phyloP scores from a whole-genome alignment of 202 grass and related monocot genomes.

The Elaeis oleifera region DNA sequence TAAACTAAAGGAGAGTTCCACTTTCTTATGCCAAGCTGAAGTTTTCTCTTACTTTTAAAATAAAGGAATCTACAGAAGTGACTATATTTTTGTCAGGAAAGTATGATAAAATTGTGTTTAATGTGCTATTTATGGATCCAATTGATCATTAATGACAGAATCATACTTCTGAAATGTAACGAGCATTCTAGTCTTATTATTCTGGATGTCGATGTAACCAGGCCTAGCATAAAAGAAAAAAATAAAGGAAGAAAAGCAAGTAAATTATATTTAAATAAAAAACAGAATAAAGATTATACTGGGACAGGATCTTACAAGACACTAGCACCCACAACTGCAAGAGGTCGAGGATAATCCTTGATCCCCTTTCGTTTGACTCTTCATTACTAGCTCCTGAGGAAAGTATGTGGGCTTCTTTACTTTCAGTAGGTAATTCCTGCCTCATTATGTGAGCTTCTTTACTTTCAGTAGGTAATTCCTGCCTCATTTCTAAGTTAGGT shows the following conservation, averaged over 20 bases:
- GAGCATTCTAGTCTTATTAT: no score
- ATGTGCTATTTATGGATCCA: no score
- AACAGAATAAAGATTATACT: slow-evolving; percentile 10
- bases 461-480: slow-evolving; percentile 17
- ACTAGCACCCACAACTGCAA: slow-evolving; percentile 70
- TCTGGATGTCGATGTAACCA: not conserved
- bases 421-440: slow-evolving; percentile 17
- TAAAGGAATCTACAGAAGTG: no score
- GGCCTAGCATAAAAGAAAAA: not conserved
- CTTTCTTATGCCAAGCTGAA: no score
- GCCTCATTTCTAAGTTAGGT: slow-evolving; percentile 21
- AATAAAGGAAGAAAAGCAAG: not conserved
- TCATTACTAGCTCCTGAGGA: slow-evolving; percentile 26
- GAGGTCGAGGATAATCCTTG: slow-evolving; percentile 74
- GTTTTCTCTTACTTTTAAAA: no score
- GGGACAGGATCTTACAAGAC: slow-evolving; percentile 50
- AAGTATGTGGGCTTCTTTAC: slow-evolving; percentile 3
- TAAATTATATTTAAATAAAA: not conserved
- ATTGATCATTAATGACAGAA: no score
- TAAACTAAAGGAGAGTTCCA: no score
- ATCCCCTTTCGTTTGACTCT: slow-evolving; percentile 49
- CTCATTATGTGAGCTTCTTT: slow-evolving; percentile 12
- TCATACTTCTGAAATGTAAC: no score
- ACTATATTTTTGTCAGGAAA: no score
- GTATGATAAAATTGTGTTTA: no score